Percentiles rank a stretch among this genome's conserved stretches.
Conservation (phyloP, 768 basidiomycete genomes). For the Boletus pseudopeckii region DNA sequence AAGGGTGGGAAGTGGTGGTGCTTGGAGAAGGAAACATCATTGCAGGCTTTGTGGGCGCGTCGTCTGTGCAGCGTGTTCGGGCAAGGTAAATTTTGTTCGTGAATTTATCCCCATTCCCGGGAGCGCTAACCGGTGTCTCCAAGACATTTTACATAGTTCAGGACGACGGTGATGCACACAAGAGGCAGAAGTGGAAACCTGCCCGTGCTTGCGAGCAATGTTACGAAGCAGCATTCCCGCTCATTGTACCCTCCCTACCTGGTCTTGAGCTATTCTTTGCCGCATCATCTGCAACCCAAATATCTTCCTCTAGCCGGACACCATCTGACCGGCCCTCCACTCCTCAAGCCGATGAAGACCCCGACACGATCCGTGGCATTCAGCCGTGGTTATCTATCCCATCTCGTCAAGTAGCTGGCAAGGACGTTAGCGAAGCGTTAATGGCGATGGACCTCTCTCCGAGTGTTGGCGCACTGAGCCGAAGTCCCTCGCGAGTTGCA, state of each 20-base stretch:
- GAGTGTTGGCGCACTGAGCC: conserved; percentile 11
- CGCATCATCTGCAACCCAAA: conserved; percentile 4
- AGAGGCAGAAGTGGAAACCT: conserved; percentile 50
- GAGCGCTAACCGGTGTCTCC: neutral
- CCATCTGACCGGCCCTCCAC: conserved; percentile 21
- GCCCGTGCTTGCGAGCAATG: conserved; percentile 84
- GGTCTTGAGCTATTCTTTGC: conserved; percentile 6
- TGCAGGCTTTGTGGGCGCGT: conserved; percentile 84
- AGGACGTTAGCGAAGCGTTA: conserved; percentile 28
- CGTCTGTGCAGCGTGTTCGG: conserved; percentile 82
- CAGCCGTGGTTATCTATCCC: conserved; percentile 33
- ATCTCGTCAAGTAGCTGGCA: conserved; percentile 13
- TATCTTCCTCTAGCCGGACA: conserved; percentile 3
- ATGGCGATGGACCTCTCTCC: conserved; percentile 39
- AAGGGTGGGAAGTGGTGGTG: conserved; percentile 16
- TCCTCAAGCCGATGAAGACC: conserved; percentile 12
- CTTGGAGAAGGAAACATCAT: conserved; percentile 70
- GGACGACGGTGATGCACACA: conserved; percentile 39
- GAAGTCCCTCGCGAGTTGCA: conserved; percentile 23
- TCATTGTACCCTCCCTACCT: conserved; percentile 21
- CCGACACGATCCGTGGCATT: conserved; percentile 12
- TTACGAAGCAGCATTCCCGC: conserved; percentile 81
- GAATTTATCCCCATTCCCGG: neutral
- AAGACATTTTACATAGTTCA: conserved; percentile 79
- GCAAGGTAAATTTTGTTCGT: conserved; percentile 47